Evolutionary conservation across 2,329 filamentous ascomycete genomes (phyloP), one percentile per base, ranked within the genome.

Genomic region (Pseudonectria buxi): DNA sequence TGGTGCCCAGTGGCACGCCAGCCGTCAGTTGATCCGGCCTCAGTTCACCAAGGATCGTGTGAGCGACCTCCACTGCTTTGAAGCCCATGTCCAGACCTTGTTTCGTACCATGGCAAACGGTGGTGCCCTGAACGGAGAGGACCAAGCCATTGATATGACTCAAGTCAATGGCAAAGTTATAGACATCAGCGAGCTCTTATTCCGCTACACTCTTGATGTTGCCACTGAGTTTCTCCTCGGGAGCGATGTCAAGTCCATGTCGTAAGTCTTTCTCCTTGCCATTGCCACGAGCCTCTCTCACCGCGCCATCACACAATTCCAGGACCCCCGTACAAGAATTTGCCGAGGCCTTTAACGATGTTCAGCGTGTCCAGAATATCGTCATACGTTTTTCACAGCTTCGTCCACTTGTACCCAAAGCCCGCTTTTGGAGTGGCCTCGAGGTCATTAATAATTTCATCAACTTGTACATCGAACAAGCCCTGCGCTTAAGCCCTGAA

Each of bases 221-320:
- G 79, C 86, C 2, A 95, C 88, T 1, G 84, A 94, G 49, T 95
- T 95, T 56, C 65, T 95, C 18, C 74, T 95, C 3, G 89, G 89
- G 4, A 69, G 79, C 41, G 83, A 83, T 43, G 81, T 89, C 14
- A 76, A 74, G 51, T 74, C 71, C 22, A 60, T 78, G n/a, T 68
- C 65, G 71, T 74, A 51, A 53, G 48, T 41, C 6, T 13, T n/a
- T 10, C 13, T 34, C 24, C 10, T 10, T 30, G 12, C 9, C 13
- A 25, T 18, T 2, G 15, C 35, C 47, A 11, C 38, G 26, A 35
- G 15, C 11, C n/a, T 24, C 18, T 22, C 9, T 32, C 6, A 18
- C 13, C 15, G 18, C 13, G 14, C 14, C 7, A 14, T 7, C 9
- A 14, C 14, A 12, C 10, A 10, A 22, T 12, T 14, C 13, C 39